Conservation (phyloP, 2,329 filamentous ascomycete species). For the Monosporascus cannonballus region DNA sequence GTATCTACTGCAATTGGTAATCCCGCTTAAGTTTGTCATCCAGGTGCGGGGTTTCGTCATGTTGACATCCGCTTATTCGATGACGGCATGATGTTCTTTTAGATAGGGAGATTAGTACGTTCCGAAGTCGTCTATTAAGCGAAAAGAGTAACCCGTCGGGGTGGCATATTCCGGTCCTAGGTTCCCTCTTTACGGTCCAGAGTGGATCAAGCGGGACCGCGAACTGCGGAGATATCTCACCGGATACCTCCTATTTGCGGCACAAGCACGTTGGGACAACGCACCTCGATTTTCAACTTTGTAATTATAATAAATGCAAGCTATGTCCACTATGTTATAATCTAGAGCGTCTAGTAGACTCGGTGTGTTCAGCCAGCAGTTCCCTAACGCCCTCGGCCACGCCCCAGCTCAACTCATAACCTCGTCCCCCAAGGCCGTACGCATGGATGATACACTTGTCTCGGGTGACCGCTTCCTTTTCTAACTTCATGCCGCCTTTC, state of each 20-base stretch:
- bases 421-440: constrained; percentile 56
- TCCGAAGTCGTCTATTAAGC: not conserved
- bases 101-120: too few relatives aligned
- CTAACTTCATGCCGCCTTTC: constrained; percentile 44
- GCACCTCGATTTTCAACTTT: too few relatives aligned
- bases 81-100: not conserved
- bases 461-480: constrained; percentile 35
- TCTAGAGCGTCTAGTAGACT: not conserved
- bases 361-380: constrained; percentile 27
- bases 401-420: constrained; percentile 56
- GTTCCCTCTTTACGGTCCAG: too few relatives aligned
- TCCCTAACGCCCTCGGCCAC: constrained; percentile 44
- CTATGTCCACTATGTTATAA: not conserved
- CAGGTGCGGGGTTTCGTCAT: not conserved
- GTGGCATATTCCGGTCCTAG: too few relatives aligned
- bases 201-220: too few relatives aligned
- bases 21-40: not conserved
- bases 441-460: constrained; percentile 40
- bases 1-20: not conserved
- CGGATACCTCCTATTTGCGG: too few relatives aligned
- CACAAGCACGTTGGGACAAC: too few relatives aligned
- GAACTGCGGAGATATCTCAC: too few relatives aligned
- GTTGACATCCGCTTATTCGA: not conserved
- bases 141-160: not conserved
- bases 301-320: not conserved